Conservation (phyloP, 179 eudicot species). For the Actinidia chinensis region DNA sequence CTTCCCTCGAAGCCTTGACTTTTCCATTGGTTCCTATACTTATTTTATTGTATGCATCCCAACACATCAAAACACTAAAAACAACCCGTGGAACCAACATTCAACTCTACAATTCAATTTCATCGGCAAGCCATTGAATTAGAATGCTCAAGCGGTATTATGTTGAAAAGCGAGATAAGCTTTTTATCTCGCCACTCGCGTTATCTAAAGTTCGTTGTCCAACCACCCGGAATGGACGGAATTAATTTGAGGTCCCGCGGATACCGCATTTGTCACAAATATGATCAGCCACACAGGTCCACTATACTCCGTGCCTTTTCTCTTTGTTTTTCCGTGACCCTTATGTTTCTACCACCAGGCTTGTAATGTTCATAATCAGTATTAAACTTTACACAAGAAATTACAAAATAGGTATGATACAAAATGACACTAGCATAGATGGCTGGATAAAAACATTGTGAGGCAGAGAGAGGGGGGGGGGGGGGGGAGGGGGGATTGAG, state of each 20-base stretch:
- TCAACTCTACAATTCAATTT: no score
- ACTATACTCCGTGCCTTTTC: conserved; percentile 96
- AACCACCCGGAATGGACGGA: conserved; percentile 91
- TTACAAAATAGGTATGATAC: conserved; percentile 4
- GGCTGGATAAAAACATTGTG: background rate
- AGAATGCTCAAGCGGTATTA: conserved; percentile 96
- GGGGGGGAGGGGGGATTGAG: no score
- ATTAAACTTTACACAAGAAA: conserved; percentile 53
- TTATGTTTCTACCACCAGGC: conserved; percentile 94
- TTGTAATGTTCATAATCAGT: conserved; percentile 96
- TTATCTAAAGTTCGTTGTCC: conserved; percentile 82
- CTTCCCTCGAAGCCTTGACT: no score
- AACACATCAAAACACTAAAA: no score
- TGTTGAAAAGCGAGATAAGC: conserved; percentile 88
- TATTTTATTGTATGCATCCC: no score
- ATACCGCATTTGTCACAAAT: conserved; percentile 95
- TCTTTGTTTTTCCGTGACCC: conserved; percentile 99
- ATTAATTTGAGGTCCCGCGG: conserved; percentile 97
- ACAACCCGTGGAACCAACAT: no score
- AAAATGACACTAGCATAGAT: background rate
- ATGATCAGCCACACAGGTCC: conserved; percentile 98
- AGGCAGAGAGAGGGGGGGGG: no score
- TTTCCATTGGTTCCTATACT: no score
- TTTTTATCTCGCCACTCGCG: no score
- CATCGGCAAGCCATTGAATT: no score